These are phyloP conservation scores for Malus sieversii DNA, from an alignment of 306 rosid species.

Conservation along the genomic window DNA sequence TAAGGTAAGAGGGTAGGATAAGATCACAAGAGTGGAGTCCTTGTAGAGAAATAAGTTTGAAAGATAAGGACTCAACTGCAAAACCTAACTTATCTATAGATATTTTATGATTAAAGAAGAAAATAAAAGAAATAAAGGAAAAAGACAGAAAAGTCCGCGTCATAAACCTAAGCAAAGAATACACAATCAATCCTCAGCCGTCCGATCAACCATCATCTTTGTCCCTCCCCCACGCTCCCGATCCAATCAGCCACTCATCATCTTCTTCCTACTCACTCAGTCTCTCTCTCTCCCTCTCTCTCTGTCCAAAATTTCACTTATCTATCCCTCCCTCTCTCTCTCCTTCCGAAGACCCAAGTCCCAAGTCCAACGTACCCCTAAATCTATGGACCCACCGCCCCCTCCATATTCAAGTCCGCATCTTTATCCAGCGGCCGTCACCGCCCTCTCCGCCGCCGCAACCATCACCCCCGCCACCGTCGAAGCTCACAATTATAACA, in stretches of 20 bases:
- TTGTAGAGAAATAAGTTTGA: not conserved
- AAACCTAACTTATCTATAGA: not conserved
- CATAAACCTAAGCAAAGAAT: constrained; percentile 8
- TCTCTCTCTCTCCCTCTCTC: not conserved
- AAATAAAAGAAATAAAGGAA: not conserved
- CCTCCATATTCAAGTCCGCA: constrained; percentile 5
- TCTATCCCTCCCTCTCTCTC: not conserved
- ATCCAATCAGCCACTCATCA: constrained; percentile 10
- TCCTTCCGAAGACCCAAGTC: not conserved
- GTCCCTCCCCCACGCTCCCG: not conserved
- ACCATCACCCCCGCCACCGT: constrained; percentile 17
- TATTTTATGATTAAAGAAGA: not conserved
- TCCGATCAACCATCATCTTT: constrained; percentile 12
- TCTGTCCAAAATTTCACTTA: not conserved
- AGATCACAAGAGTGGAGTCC: not conserved
- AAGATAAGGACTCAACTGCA: not conserved
- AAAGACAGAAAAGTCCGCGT: constrained; percentile 24
- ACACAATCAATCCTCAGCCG: constrained; percentile 18
- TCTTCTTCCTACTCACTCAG: not conserved
- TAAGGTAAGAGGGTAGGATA: no score
- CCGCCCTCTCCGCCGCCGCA: not conserved
- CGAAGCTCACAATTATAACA: constrained; percentile 15
- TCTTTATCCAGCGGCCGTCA: not conserved
- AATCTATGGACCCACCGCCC: constrained; percentile 52
- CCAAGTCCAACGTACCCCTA: not conserved